phyloP scores from a whole-genome alignment of 2,329 filamentous ascomycete genomes.

The Ceratocystis cacaofunesta region DNA sequence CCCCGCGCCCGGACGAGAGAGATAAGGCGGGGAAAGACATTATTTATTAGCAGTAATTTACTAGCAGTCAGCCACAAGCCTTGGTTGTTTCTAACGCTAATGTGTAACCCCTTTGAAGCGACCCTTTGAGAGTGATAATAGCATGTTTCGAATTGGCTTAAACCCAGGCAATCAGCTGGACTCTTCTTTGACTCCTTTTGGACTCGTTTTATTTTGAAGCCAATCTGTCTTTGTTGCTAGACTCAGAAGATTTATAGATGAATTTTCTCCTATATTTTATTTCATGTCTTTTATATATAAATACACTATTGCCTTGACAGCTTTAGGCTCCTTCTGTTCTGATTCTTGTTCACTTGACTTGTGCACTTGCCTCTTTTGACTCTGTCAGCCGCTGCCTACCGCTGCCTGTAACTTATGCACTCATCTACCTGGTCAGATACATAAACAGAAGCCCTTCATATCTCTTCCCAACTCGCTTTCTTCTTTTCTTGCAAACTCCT shows the following conservation, averaged over 20 bases:
- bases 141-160: background rate
- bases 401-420: background rate
- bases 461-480: background rate
- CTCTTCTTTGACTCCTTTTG: background rate
- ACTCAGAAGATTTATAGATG: too few relatives aligned
- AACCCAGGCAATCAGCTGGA: background rate
- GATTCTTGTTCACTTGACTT: background rate
- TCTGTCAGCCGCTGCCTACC: constrained; percentile 2
- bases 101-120: background rate
- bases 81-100: background rate
- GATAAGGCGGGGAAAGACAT: background rate
- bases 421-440: background rate
- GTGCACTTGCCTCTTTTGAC: background rate
- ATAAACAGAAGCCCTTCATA: background rate
- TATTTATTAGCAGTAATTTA: background rate
- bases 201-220: background rate
- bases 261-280: background rate
- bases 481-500: background rate
- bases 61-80: background rate
- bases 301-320: background rate
- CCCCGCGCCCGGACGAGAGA: background rate
- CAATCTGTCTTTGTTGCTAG: background rate
- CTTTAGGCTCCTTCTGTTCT: background rate
- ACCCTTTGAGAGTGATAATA: background rate
- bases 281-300: background rate